Evolutionary conservation across 2,329 filamentous ascomycete genomes (phyloP).

Genomic region (Elsinoe australis): DNA sequence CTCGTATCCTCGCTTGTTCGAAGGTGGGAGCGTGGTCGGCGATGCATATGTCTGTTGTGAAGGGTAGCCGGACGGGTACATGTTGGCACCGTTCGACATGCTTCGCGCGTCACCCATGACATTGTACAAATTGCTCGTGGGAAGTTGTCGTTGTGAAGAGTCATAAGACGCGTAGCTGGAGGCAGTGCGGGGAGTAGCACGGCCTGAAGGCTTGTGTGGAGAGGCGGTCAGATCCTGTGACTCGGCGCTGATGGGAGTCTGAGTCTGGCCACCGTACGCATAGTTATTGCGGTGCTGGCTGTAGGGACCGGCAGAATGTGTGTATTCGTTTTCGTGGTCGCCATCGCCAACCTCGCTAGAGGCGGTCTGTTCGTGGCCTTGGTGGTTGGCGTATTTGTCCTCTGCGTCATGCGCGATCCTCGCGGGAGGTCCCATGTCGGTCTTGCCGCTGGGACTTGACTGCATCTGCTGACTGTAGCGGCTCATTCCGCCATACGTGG

Average conservation of each 20-base stretch:
- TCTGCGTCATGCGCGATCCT: conserved; percentile 54
- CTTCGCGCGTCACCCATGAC: conserved; percentile 67
- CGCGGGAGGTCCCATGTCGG: conserved; percentile 79
- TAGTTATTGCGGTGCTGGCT: conserved; percentile 66
- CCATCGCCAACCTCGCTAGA: conserved; percentile 27
- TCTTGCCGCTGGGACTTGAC: conserved; percentile 63
- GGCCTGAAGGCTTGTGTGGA: conserved; percentile 70
- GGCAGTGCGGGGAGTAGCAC: conserved; percentile 77
- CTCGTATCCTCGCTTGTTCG: conserved; percentile 56
- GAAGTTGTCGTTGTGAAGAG: conserved; percentile 66
- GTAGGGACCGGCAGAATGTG: conserved; percentile 67
- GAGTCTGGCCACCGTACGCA: conserved; percentile 48
- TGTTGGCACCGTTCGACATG: conserved; percentile 55
- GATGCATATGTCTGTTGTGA: conserved; percentile 56
- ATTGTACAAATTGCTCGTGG: conserved; percentile 78
- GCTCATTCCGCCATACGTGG: conserved; percentile 47
- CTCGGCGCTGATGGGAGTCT: conserved; percentile 58
- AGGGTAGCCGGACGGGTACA: conserved; percentile 42
- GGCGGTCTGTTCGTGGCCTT: conserved; percentile 22
- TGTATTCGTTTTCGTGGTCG: conserved; percentile 60
- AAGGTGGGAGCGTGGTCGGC: conserved; percentile 37
- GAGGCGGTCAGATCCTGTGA: conserved; percentile 78
- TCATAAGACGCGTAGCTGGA: conserved; percentile 67
- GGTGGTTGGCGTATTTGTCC: conserved; percentile 44
- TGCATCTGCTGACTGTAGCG: conserved; percentile 51